Conservation (phyloP, 805 yeast species). For the Starmerella sp. region DNA sequence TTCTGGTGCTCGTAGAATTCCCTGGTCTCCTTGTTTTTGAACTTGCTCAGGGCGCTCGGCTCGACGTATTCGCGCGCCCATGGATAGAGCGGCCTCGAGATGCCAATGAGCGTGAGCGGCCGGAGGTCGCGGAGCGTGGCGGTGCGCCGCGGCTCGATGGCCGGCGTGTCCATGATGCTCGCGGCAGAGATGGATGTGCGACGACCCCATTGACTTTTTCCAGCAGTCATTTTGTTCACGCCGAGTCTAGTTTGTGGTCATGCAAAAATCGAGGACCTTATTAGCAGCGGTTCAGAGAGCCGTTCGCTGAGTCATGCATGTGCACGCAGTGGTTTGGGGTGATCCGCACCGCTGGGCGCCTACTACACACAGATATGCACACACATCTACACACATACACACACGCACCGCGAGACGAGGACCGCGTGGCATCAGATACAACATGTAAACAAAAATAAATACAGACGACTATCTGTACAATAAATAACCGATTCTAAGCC, state of each 20-base stretch:
- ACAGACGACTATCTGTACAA: background rate
- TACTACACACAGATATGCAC: background rate
- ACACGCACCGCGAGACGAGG: no score
- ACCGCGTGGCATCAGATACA: no score
- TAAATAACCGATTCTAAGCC: background rate
- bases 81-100: slow-evolving; percentile 30
- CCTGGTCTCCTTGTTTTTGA: slow-evolving; percentile 23
- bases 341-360: no score
- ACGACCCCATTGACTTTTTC: background rate
- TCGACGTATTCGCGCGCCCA: slow-evolving; percentile 31
- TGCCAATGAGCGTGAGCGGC: slow-evolving; percentile 40
- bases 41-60: slow-evolving; percentile 13
- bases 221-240: background rate
- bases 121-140: slow-evolving; percentile 36
- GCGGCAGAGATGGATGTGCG: slow-evolving; percentile 5
- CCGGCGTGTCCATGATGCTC: background rate
- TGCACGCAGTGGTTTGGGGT: background rate
- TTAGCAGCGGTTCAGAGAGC: background rate
- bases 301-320: background rate
- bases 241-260: background rate
- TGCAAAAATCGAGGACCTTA: background rate
- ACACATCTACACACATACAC: no score
- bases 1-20: slow-evolving; percentile 50
- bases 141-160: slow-evolving; percentile 16
- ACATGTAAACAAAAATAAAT: background rate